Base-by-base conservation (phyloP, 1,284 basidiomycete genomes). In the Tylopilus sp. region DNA sequence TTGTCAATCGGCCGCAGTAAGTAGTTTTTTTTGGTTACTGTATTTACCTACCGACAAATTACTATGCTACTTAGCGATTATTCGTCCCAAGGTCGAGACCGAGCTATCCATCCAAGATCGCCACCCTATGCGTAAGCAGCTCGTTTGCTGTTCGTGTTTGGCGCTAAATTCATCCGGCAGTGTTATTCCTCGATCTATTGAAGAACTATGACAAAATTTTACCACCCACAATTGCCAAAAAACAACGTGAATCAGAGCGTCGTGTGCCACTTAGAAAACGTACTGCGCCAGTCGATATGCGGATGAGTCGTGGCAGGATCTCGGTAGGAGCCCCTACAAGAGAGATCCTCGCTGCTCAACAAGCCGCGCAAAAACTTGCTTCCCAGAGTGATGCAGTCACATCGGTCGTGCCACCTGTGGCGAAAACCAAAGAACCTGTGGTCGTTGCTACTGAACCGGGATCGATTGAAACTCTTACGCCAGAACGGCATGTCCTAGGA, bases 211-310 rank as follows among this genome's bases (percentile, higher is more conserved):
- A 77, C 15, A 74, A 73, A 4, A 78, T 96, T 48, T 75, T 97
- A 49, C 92, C 94, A 0, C 80, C 84, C 0, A 82, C 93, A 0
- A 82, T 96, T 51, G 75, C 80, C 44, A 83, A 82, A 64, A 95
- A 94, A 75, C 88, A 87, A 59, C 82, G 83, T 37, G 91, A 95
- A 62, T 83, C 86, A 0, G 90, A 91, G 58, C 83, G 91, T 43
- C 84, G 82, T 52, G 75, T 88, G 47, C 92, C 91, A 6, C 66
- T 83, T 20, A 80, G 93, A 39, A 95, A 94, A 65, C 85, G 91
- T 46, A 95, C 94, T 1, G 85, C 86, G 0, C 86, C 88, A 0
- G 75, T 96, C 39, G 94, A 97, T 69, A 85, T 94, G 82, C 83
- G 92, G 42, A 77, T 91, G 67, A 87, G 81, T 59, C 77, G 91